A percentile compares a stretch with the other conserved stretches of the same genome.
phyloP scores from a whole-genome alignment of 2,329 filamentous ascomycete genomes.

The Pseudofabraea citricarpa region DNA sequence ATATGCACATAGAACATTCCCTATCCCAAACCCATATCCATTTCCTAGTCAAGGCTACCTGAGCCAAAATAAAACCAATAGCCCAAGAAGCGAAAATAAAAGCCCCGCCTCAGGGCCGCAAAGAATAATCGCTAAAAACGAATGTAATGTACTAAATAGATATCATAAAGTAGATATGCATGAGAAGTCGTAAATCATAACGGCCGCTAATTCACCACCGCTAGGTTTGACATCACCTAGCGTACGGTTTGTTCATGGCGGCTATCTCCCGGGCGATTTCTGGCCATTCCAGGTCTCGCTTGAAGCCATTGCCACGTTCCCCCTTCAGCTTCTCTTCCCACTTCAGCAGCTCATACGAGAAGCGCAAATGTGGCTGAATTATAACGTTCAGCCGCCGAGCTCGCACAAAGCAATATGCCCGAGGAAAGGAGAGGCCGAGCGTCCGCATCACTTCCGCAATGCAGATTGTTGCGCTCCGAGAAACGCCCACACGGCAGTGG shows the following conservation, averaged over 20 bases:
- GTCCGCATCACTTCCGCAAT: constrained; percentile 97
- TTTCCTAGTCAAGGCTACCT: no score
- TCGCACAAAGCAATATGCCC: constrained; percentile 93
- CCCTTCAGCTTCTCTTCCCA: constrained; percentile 75
- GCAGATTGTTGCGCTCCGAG: constrained; percentile 91
- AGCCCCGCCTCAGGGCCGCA: no score
- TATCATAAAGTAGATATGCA: no score
- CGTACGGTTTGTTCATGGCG: constrained; percentile 92
- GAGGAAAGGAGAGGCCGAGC: constrained; percentile 74
- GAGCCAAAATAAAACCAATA: no score
- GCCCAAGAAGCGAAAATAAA: no score
- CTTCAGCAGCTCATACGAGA: constrained; percentile 91
- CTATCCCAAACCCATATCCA: no score
- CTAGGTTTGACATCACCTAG: constrained; percentile 42
- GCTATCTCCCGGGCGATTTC: constrained; percentile 87
- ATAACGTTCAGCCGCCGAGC: constrained; percentile 93
- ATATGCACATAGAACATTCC: no score
- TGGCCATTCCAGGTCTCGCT: constrained; percentile 85
- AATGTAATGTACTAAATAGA: no score
- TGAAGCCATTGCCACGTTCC: constrained; percentile 42
- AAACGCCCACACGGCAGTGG: constrained; percentile 94
- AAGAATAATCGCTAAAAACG: no score
- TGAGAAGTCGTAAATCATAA: neutral
- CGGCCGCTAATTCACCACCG: neutral
- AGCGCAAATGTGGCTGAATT: constrained; percentile 92